These are phyloP conservation scores for Tetrahymena malaccensis DNA, from an alignment of 73 alveolate species.

Conservation along the genomic window DNA sequence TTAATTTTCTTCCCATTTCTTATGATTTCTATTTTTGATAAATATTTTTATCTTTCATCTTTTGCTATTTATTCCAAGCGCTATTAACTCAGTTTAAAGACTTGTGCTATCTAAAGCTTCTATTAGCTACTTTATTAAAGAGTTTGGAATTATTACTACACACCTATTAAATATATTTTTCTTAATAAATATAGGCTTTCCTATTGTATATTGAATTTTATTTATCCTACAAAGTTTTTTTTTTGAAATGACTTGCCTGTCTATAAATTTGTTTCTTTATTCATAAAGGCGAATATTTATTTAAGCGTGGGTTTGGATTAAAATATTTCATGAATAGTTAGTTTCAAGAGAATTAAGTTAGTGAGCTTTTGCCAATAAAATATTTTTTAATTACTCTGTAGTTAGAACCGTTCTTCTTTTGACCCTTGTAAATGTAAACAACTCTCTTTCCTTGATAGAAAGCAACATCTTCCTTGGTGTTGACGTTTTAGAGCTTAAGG, in stretches of 20 bases:
- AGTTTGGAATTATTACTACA: background rate
- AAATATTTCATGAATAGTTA: background rate
- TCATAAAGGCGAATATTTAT: background rate
- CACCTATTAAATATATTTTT: background rate
- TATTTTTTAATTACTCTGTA: conserved; percentile 47
- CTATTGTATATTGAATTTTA: background rate
- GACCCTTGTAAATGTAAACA: conserved; percentile 72
- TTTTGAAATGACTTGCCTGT: background rate
- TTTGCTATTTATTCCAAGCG: background rate
- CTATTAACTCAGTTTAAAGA: too few relatives aligned
- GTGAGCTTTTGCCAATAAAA: background rate
- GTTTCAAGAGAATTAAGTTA: background rate
- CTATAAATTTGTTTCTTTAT: background rate
- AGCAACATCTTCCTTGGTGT: conserved; percentile 56
- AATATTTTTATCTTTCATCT: background rate
- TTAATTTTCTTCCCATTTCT: background rate
- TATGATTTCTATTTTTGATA: background rate
- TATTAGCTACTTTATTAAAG: too few relatives aligned
- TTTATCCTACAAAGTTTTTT: background rate
- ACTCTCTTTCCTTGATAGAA: conserved; percentile 85
- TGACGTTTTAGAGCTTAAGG: conserved; percentile 67
- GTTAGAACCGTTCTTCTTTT: conserved; percentile 55
- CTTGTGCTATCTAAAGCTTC: background rate
- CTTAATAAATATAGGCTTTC: background rate
- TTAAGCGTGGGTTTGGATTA: background rate